These are phyloP conservation scores for Colletotrichum spinosum DNA, from an alignment of 2,329 filamentous ascomycete species.

Conservation along the genomic window DNA sequence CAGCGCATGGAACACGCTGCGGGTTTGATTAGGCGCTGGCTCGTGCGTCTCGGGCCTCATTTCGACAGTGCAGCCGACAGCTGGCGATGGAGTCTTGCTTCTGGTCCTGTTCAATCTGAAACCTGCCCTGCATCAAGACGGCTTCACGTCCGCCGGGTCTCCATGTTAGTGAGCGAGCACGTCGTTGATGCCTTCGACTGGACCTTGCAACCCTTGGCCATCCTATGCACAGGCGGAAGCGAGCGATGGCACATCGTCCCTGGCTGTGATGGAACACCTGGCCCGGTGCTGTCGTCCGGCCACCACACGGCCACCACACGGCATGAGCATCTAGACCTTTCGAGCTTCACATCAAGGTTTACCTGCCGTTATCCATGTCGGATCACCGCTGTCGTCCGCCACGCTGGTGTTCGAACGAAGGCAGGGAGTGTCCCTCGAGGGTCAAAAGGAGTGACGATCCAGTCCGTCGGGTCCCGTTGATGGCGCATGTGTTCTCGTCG, in stretches of 20 bases:
- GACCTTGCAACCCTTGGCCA: conserved; percentile 1
- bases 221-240: conserved; percentile 29
- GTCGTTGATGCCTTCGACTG: neutral
- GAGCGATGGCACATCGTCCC: conserved; percentile 18
- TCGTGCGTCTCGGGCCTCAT: conserved; percentile 25
- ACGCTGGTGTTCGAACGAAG: conserved; percentile 15
- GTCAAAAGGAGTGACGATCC: conserved; percentile 14
- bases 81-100: conserved; percentile 1
- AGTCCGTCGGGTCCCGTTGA: neutral
- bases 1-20: conserved; percentile 15
- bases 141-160: conserved; percentile 24
- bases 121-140: conserved; percentile 36
- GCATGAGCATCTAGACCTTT: neutral
- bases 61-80: conserved; percentile 8
- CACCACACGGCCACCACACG: conserved; percentile 2
- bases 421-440: neutral
- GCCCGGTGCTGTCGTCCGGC: conserved; percentile 28
- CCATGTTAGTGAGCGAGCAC: conserved; percentile 13
- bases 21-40: conserved; percentile 36
- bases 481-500: neutral
- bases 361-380: conserved; percentile 5
- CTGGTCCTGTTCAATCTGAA: conserved; percentile 34
- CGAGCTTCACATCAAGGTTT: conserved; percentile 8
- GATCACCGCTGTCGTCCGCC: conserved; percentile 27
- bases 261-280: conserved; percentile 19